Conservation (phyloP, 129 eudicot genomes). For the Saussurea involucrata region DNA sequence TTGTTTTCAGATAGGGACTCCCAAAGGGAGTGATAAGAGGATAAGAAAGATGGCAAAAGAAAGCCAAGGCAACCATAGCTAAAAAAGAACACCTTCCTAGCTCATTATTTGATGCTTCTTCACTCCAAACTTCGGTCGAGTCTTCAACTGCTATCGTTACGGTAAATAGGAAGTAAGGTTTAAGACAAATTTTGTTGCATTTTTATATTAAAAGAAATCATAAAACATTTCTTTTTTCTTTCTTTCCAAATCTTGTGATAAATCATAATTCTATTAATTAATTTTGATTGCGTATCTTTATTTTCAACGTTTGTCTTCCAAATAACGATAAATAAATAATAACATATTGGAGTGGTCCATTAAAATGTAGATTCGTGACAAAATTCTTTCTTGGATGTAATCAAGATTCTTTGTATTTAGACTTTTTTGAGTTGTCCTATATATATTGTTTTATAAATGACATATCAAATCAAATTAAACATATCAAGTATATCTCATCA, state of each 20-base stretch:
- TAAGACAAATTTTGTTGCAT: not conserved
- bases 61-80: constrained; percentile 46
- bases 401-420: not conserved
- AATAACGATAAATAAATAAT: not conserved
- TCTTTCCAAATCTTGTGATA: not conserved
- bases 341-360: not conserved
- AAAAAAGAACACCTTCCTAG: not conserved
- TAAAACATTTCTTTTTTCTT: not conserved
- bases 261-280: too few species aligned
- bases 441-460: constrained; percentile 9
- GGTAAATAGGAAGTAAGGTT: not conserved
- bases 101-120: constrained; percentile 21
- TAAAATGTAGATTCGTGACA: not conserved
- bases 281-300: not conserved
- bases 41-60: constrained; percentile 43
- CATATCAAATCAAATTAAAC: not conserved
- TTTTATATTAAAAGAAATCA: not conserved
- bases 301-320: not conserved
- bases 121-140: constrained; percentile 24
- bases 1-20: constrained; percentile 50
- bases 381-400: not conserved
- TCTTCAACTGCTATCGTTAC: not conserved
- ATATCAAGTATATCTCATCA: not conserved
- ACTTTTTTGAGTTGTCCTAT: constrained; percentile 15
- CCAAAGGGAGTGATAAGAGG: constrained; percentile 40